Evolutionary conservation across 2,329 filamentous ascomycete genomes (phyloP), one percentile per base, ranked within the genome.

Genomic region (Daldinia sp.): DNA sequence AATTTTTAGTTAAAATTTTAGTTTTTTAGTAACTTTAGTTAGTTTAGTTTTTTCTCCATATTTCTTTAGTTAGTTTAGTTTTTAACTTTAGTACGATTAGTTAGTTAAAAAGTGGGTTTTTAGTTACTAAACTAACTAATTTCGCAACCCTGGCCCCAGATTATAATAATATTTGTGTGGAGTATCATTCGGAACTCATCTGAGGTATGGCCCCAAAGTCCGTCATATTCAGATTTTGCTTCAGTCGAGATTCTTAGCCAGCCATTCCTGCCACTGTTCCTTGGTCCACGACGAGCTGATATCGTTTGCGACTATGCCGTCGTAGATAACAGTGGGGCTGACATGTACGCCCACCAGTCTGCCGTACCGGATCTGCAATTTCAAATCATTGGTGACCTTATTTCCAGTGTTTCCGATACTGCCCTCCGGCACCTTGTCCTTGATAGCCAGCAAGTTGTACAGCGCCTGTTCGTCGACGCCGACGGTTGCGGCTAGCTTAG

Each of bases 251-350:
- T 83, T 87, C 80, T 87, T 85, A 35, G 85, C 84, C 78, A 97
- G 80, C 91, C 92, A 98, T 80, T 94, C 90, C 77, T 90, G 86
- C 94, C 94, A 98, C 81, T 97, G 91, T 65, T 92, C 89, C 73
- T 85, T 85, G 0, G 87, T 90, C 88, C 94, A 98, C 26, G 90
- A 87, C 65, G 92, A 95, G 70, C 90, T 91, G 72, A 97, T 92
- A 57, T 91, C 89, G 71, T 88, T 89, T 76, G 92, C 92, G 56
- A 97, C 90, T 26, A 97, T 88, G 0, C 94, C 94, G 80, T 98
- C 90, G 79, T 97, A 94, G 56, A 97, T 85, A 20, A 95, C 93
- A 0, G 94, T 98, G 1, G 95, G 95, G 46, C 93, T 95, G 44
- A 98, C 93, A 82, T 98, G 95, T 48, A 97, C 89, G 12, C 94